Percentiles rank a stretch among this genome's conserved stretches.
These are phyloP conservation scores for Stenocarpella maydis DNA, from an alignment of 2,329 filamentous ascomycete species.

Conservation along the genomic window DNA sequence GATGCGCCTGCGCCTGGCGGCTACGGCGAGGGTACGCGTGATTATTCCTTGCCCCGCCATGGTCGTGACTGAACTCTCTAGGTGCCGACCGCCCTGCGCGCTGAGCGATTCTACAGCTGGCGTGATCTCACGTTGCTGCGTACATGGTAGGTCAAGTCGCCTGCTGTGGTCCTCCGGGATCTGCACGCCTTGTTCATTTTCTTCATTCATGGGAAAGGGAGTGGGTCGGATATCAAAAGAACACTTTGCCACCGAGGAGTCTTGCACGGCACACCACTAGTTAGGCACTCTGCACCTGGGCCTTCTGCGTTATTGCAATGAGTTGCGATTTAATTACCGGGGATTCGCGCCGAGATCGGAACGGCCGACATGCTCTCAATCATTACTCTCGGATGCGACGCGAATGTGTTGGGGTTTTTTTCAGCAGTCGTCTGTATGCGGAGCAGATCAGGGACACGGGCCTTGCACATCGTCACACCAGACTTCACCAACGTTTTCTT, in stretches of 20 bases:
- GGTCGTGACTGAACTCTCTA: constrained; percentile 35
- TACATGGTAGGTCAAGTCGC: constrained; percentile 32
- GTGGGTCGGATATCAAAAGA: constrained; percentile 34
- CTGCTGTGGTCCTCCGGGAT: constrained; percentile 31
- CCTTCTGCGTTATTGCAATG: constrained; percentile 35
- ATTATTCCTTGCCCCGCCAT: constrained; percentile 29
- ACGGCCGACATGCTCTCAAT: constrained; percentile 30
- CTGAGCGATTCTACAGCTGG: constrained; percentile 26
- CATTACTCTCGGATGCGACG: constrained; percentile 32
- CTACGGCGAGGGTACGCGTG: constrained; percentile 41
- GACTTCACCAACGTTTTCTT: constrained; percentile 34
- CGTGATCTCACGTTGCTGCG: constrained; percentile 17
- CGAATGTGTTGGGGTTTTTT: constrained; percentile 22
- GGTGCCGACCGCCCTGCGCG: constrained; percentile 33
- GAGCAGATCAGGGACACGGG: constrained; percentile 28
- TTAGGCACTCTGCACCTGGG: constrained; percentile 37
- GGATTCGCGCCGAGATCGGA: constrained; percentile 33
- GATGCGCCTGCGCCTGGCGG: constrained; percentile 40
- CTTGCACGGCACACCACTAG: constrained; percentile 34
- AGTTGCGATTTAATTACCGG: constrained; percentile 32
- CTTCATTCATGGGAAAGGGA: constrained; percentile 34
- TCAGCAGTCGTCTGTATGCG: constrained; percentile 30
- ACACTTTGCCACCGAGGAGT: constrained; percentile 34
- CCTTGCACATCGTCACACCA: constrained; percentile 33
- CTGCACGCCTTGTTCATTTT: constrained; percentile 30